A percentile compares a stretch with the other conserved stretches of the same genome.
Conservation (phyloP, 2,329 filamentous ascomycete species). For the Scedosporium minutisporum region DNA sequence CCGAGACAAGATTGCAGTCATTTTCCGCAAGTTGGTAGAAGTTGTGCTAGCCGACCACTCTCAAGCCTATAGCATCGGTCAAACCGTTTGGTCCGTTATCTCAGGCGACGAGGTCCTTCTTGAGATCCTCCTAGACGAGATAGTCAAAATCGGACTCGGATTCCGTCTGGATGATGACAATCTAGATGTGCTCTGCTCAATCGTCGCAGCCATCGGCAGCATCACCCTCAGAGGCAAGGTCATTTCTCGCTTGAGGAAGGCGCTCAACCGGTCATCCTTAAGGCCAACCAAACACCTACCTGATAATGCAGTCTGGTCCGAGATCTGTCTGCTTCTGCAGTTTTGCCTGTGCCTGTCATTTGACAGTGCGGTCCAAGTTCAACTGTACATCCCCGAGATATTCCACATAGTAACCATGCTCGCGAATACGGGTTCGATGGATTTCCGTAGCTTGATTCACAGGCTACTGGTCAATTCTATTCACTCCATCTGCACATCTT, state of each 20-base stretch:
- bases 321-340: conserved; percentile 57
- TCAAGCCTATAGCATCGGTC: conserved; percentile 51
- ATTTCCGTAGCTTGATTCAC: conserved; percentile 50
- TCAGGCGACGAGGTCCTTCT: conserved; percentile 54
- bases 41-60: conserved; percentile 51
- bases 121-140: conserved; percentile 58
- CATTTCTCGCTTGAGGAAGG: conserved; percentile 55
- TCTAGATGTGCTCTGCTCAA: conserved; percentile 50
- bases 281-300: conserved; percentile 55
- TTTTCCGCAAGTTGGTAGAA: conserved; percentile 59
- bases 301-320: conserved; percentile 60
- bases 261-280: conserved; percentile 56
- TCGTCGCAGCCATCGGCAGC: conserved; percentile 53
- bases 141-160: conserved; percentile 52
- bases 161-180: conserved; percentile 49
- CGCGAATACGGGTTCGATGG: conserved; percentile 51
- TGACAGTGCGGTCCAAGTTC: conserved; percentile 56
- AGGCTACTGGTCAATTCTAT: conserved; percentile 57
- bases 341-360: conserved; percentile 60
- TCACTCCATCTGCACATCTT: conserved; percentile 58
- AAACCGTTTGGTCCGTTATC: conserved; percentile 56
- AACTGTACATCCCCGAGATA: conserved; percentile 58
- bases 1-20: conserved; percentile 51
- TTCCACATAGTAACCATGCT: conserved; percentile 65
- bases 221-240: conserved; percentile 57